Conservation (phyloP, 176 grass and related monocot genomes). For the Oryza glaberrima region DNA sequence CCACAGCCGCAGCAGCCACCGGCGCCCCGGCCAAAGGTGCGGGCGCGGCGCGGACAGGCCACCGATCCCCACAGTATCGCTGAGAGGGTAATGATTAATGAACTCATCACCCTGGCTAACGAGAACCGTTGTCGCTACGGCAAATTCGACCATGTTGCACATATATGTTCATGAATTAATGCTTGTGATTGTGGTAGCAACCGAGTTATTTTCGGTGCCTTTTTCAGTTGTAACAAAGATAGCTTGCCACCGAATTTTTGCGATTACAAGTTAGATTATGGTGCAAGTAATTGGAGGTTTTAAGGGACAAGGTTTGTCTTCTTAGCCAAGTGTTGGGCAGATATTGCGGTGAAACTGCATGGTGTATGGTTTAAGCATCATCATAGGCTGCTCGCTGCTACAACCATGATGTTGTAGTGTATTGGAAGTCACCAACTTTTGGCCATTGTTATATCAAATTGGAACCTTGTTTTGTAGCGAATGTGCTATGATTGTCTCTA, state of each 20-base stretch:
- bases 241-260: conserved; percentile 11
- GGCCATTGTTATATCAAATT: conserved; percentile 34
- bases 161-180: background rate
- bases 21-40: conserved; percentile 77
- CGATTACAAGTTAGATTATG: conserved; percentile 28
- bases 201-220: background rate
- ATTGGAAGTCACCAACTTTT: conserved; percentile 47
- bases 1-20: conserved; percentile 65
- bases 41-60: conserved; percentile 79
- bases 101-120: background rate
- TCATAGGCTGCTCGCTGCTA: conserved; percentile 22
- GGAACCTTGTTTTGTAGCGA: conserved; percentile 44
- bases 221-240: background rate
- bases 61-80: conserved; percentile 95
- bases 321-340: conserved; percentile 32
- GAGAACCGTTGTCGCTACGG: background rate
- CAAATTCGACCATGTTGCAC: background rate
- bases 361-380: conserved; percentile 43
- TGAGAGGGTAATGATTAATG: conserved; percentile 58
- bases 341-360: conserved; percentile 29
- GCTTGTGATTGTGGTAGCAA: background rate
- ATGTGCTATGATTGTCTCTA: conserved; percentile 27
- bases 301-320: conserved; percentile 37
- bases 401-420: conserved; percentile 51
- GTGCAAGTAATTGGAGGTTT: conserved; percentile 37